These are phyloP conservation scores for Zasmidium citrigriseum DNA, from an alignment of 2,329 filamentous ascomycete species.

Conservation along the genomic window DNA sequence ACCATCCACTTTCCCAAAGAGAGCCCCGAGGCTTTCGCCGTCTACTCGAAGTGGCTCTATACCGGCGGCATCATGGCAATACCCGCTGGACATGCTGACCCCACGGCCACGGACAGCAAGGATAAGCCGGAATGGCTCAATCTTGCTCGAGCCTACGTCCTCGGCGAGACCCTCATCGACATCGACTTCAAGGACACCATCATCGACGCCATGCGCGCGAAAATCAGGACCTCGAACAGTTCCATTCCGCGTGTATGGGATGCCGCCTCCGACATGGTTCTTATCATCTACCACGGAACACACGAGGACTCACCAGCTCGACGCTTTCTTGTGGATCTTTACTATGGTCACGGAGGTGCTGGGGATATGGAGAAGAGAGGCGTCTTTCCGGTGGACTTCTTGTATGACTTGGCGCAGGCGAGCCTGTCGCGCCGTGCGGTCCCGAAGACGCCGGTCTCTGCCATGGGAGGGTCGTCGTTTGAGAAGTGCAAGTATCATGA, in stretches of 20 bases:
- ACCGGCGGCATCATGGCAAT: background rate
- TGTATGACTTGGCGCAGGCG: background rate
- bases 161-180: background rate
- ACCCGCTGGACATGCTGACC: slow-evolving; percentile 10
- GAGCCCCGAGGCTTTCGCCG: background rate
- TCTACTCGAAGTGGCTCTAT: slow-evolving; percentile 4
- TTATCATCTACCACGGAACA: background rate
- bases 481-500: background rate
- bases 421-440: too few relatives aligned
- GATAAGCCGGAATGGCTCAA: background rate
- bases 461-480: too few relatives aligned
- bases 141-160: background rate
- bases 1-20: background rate
- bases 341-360: background rate
- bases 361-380: background rate
- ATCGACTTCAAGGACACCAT: background rate
- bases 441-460: too few relatives aligned
- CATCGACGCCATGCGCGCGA: background rate
- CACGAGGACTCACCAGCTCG: background rate
- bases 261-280: background rate
- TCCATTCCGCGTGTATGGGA: background rate
- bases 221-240: background rate
- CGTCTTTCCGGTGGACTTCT: background rate
- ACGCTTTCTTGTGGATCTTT: background rate
- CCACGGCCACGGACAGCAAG: too few relatives aligned